Percentiles rank a stretch among this genome's conserved stretches.
Conservation (phyloP, 2,329 filamentous ascomycete species). For the Diplodia sapinea region DNA sequence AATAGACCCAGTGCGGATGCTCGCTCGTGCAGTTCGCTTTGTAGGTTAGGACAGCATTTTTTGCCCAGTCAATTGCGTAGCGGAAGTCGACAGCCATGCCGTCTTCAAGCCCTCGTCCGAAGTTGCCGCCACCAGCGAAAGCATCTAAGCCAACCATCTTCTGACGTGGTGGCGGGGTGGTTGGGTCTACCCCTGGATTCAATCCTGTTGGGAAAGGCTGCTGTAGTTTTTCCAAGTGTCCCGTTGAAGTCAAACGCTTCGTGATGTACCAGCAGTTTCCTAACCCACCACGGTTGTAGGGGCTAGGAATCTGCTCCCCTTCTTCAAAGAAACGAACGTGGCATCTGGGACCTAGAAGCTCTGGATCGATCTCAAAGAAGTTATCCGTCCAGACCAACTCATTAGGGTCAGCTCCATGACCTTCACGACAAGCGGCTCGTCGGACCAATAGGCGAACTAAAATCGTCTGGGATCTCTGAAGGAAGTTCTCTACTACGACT, state of each 20-base stretch:
- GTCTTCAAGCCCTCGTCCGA: conserved; percentile 78
- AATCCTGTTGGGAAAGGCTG: conserved; percentile 40
- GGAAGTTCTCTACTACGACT: conserved; percentile 60
- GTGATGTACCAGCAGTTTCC: conserved; percentile 72
- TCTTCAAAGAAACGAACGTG: conserved; percentile 62
- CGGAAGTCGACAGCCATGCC: conserved; percentile 68
- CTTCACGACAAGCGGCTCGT: conserved; percentile 43
- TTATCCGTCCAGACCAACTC: conserved; percentile 64
- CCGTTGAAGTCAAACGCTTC: not conserved
- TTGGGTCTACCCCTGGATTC: conserved; percentile 63
- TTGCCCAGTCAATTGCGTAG: conserved; percentile 71
- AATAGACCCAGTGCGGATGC: conserved; percentile 60
- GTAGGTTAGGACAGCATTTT: conserved; percentile 72
- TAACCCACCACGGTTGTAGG: conserved; percentile 69
- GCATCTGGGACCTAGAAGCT: conserved; percentile 59
- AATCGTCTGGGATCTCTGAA: conserved; percentile 41
- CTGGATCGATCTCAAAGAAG: conserved; percentile 46
- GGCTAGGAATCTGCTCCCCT: conserved; percentile 58
- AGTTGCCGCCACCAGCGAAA: conserved; percentile 79
- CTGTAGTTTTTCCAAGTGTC: not conserved
- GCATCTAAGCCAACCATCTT: conserved; percentile 66
- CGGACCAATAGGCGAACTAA: conserved; percentile 61
- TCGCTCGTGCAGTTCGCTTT: conserved; percentile 65
- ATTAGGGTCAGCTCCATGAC: conserved; percentile 58
- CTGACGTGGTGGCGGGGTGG: not conserved